A percentile compares a stretch with the other conserved stretches of the same genome.
These are phyloP conservation scores for Boeremia lycopersici DNA, from an alignment of 2,329 filamentous ascomycete genomes.

Conservation along the genomic window DNA sequence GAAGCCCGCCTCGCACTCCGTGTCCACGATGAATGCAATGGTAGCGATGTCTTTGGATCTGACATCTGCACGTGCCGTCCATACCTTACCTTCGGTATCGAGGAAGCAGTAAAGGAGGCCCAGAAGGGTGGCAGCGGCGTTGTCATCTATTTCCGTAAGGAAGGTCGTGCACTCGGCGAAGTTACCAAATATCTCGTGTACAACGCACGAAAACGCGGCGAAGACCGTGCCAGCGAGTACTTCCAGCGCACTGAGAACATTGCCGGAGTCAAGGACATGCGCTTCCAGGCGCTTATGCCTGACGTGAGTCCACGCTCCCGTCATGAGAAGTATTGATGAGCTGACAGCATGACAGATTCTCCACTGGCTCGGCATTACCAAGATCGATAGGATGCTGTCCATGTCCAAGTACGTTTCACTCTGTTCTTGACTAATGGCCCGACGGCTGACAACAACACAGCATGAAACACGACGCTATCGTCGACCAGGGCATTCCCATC, in stretches of 20 bases:
- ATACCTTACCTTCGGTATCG: slow-evolving; percentile 95
- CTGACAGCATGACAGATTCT: slow-evolving; percentile 62
- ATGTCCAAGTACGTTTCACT: slow-evolving; percentile 81
- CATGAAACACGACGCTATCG: slow-evolving; percentile 91
- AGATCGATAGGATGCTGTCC: slow-evolving; percentile 97
- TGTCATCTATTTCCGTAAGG: slow-evolving; percentile 98
- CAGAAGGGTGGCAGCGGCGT: slow-evolving; percentile 92
- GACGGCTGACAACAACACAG: slow-evolving; percentile 49
- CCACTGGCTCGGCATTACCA: slow-evolving; percentile 97
- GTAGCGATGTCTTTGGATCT: slow-evolving; percentile 95
- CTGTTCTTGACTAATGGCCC: background rate
- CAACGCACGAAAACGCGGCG: slow-evolving; percentile 77
- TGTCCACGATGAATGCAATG: slow-evolving; percentile 90
- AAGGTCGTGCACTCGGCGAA: slow-evolving; percentile 91
- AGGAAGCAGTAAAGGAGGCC: slow-evolving; percentile 96
- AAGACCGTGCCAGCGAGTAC: slow-evolving; percentile 84
- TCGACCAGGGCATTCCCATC: slow-evolving; percentile 85
- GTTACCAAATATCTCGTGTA: slow-evolving; percentile 88
- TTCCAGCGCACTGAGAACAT: slow-evolving; percentile 98
- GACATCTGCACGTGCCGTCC: slow-evolving; percentile 97
- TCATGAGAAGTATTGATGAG: background rate
- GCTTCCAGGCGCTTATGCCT: slow-evolving; percentile 97
- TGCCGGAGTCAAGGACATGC: slow-evolving; percentile 94
- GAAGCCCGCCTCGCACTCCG: slow-evolving; percentile 80
- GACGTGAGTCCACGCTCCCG: slow-evolving; percentile 56